Percentiles rank a stretch among this genome's conserved stretches.
These are phyloP conservation scores for Auricularia sp. DNA, from an alignment of 768 basidiomycete genomes.

Conservation along the genomic window DNA sequence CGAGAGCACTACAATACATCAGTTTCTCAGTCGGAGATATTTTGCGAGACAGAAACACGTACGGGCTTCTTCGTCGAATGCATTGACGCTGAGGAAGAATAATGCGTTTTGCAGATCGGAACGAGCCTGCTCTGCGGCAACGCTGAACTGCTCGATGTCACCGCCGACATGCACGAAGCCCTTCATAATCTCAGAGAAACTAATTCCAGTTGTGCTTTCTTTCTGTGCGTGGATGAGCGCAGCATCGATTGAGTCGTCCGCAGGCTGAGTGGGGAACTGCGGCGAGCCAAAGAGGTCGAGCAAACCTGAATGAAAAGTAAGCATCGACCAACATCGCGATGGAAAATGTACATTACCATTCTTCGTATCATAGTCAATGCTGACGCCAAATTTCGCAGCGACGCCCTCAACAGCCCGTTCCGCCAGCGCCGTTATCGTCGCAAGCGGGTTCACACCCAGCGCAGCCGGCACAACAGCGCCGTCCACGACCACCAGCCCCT, in stretches of 20 bases:
- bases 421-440: conserved; percentile 5
- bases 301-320: background rate
- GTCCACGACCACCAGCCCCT: conserved; percentile 1
- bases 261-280: background rate
- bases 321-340: background rate
- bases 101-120: background rate
- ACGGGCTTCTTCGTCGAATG: conserved; percentile 4
- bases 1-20: background rate
- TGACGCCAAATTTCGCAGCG: background rate
- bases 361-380: background rate
- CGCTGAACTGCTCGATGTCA: background rate
- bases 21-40: background rate
- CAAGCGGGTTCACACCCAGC: conserved; percentile 5
- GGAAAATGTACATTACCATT: background rate
- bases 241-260: background rate
- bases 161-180: background rate
- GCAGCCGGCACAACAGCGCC: conserved; percentile 2
- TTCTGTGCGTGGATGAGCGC: background rate
- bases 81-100: conserved; percentile 3
- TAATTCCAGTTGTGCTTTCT: background rate
- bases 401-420: conserved; percentile 3
- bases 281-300: background rate
- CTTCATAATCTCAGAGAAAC: conserved; percentile 3
- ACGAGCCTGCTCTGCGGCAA: background rate
- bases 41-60: background rate